Conservation (phyloP, 2,329 filamentous ascomycete genomes). For the Neonectria coccinea region DNA sequence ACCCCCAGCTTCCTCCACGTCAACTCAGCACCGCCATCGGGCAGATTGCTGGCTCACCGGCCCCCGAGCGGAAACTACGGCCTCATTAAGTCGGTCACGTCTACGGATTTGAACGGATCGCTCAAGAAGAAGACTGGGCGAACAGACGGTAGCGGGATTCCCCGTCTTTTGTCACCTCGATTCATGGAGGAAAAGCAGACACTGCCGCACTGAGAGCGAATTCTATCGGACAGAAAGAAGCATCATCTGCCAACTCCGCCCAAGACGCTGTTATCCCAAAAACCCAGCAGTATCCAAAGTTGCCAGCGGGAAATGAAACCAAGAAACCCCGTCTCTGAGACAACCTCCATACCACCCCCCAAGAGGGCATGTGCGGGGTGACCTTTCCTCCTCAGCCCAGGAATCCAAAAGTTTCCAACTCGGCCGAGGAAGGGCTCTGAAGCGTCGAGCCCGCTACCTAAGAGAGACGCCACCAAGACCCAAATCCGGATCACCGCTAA, state of each 20-base stretch:
- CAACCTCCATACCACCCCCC: background rate
- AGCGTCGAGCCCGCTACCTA: conserved; percentile 6
- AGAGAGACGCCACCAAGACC: conserved; percentile 1
- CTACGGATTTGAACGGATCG: conserved; percentile 1
- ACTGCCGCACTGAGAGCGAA: conserved; percentile 33
- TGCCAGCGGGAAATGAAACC: conserved; percentile 11
- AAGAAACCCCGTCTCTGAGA: conserved; percentile 7
- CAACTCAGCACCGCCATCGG: background rate
- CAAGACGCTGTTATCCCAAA: conserved; percentile 9
- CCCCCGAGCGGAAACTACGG: background rate
- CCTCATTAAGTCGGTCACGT: conserved; percentile 6
- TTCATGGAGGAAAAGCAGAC: conserved; percentile 39
- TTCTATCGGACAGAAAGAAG: conserved; percentile 26
- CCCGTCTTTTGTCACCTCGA: conserved; percentile 39
- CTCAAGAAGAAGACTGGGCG: conserved; percentile 9
- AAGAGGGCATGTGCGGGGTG: background rate
- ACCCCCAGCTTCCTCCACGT: background rate
- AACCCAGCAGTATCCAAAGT: conserved; percentile 8
- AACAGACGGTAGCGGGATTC: conserved; percentile 18
- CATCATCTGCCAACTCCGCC: conserved; percentile 14
- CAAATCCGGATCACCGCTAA: background rate
- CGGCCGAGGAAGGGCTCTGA: conserved; percentile 7
- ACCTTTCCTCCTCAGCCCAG: conserved; percentile 10
- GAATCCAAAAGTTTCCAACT: conserved; percentile 7
- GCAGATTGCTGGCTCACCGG: background rate